Evolutionary conservation across 2,329 filamentous ascomycete species (phyloP).

Genomic region (Alternaria triticimaculans): DNA sequence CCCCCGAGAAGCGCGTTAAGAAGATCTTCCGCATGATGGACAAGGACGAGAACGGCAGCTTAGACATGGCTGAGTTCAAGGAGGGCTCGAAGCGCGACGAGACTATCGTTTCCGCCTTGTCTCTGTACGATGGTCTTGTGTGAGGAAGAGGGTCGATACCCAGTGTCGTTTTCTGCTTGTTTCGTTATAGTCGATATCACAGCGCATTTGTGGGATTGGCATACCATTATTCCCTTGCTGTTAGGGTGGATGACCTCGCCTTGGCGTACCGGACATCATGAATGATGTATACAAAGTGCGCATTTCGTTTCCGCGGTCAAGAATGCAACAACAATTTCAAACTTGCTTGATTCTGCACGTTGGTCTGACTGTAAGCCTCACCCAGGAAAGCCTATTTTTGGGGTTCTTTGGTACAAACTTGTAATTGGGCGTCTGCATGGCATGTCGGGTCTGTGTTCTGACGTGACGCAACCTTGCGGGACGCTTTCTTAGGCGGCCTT

Average conservation of each 20-base stretch:
- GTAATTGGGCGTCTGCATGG: neutral
- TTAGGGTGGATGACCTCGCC: slow-evolving; percentile 38
- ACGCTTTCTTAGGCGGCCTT: slow-evolving; percentile 14
- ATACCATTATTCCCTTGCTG: slow-evolving; percentile 41
- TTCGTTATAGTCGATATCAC: slow-evolving; percentile 47
- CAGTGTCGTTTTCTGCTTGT: slow-evolving; percentile 40
- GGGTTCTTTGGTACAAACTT: neutral
- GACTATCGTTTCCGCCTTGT: slow-evolving; percentile 96
- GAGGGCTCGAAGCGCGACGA: slow-evolving; percentile 98
- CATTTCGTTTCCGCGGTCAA: slow-evolving; percentile 9
- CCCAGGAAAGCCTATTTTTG: neutral
- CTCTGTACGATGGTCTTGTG: slow-evolving; percentile 94
- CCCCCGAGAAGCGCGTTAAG: slow-evolving; percentile 93
- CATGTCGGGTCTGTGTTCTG: neutral
- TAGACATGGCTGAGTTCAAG: slow-evolving; percentile 98
- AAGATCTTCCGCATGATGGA: slow-evolving; percentile 99
- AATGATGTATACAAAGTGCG: slow-evolving; percentile 43
- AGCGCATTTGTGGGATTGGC: slow-evolving; percentile 43
- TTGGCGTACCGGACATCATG: slow-evolving; percentile 41
- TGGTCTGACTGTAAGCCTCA: neutral
- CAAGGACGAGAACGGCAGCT: slow-evolving; percentile 97
- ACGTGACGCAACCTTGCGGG: neutral
- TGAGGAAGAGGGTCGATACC: slow-evolving; percentile 51
- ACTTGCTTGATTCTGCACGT: neutral
- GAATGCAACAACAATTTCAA: slow-evolving; percentile 17